These are phyloP conservation scores for Daldinia grandis DNA, from an alignment of 495 filamentous ascomycete genomes.

Conservation along the genomic window DNA sequence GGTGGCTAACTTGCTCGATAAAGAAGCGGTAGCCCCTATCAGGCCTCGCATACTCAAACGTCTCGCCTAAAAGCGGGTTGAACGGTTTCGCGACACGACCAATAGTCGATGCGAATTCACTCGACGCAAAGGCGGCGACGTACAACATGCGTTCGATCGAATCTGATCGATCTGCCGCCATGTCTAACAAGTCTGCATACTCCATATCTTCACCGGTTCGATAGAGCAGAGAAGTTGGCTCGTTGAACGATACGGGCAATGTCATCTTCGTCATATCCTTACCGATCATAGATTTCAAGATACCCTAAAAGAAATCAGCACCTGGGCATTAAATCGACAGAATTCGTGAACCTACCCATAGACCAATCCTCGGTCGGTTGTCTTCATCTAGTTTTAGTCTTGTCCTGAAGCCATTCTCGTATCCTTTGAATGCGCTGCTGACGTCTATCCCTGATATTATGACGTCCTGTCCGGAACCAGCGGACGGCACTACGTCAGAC, in stretches of 20 bases:
- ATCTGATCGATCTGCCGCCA: conserved; percentile 84
- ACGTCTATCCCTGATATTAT: conserved; percentile 66
- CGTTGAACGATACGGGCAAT: conserved; percentile 96
- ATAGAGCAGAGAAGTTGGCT: conserved; percentile 96
- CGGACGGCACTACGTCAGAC: conserved; percentile 52
- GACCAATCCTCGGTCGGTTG: conserved; percentile 88
- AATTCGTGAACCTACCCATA: conserved; percentile 76
- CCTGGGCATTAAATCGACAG: not conserved
- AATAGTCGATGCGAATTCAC: conserved; percentile 96
- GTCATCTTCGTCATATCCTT: conserved; percentile 99
- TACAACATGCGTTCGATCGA: conserved; percentile 95
- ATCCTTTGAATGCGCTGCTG: conserved; percentile 81
- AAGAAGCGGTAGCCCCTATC: conserved; percentile 98
- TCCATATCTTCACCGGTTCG: conserved; percentile 98
- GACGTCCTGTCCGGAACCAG: conserved; percentile 51
- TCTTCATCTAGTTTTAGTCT: conserved; percentile 90
- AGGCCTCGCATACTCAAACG: conserved; percentile 93
- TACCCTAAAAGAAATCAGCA: conserved; percentile 67
- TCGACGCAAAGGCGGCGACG: conserved; percentile 92
- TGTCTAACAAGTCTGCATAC: conserved; percentile 91
- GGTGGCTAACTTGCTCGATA: conserved; percentile 98
- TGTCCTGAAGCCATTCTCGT: conserved; percentile 83
- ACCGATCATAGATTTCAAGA: conserved; percentile 99
- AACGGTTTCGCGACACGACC: conserved; percentile 97
- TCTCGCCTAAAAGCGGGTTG: conserved; percentile 95